These are phyloP conservation scores for Ustilago loliicola DNA, from an alignment of 1,284 basidiomycete species.

Conservation along the genomic window DNA sequence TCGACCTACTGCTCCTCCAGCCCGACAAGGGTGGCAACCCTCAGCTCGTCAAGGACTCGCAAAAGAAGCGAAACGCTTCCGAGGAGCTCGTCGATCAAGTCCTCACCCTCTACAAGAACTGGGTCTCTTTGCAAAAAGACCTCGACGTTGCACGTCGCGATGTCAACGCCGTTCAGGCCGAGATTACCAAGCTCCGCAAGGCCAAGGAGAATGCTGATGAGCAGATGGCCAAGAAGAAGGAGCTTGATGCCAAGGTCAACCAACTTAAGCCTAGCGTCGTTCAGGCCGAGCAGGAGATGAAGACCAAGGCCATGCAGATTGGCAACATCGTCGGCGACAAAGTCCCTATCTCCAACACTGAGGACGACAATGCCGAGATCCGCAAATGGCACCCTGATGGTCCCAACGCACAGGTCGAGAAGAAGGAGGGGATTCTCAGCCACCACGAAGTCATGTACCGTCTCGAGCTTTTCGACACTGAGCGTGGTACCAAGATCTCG, in stretches of 20 bases:
- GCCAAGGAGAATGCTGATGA: constrained; percentile 90
- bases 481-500: constrained; percentile 87
- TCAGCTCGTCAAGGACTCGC: constrained; percentile 90
- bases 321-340: constrained; percentile 93
- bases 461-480: constrained; percentile 94
- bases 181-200: constrained; percentile 94
- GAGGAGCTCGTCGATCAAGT: constrained; percentile 95
- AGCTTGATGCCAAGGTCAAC: constrained; percentile 83
- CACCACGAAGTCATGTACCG: constrained; percentile 96
- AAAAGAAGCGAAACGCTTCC: constrained; percentile 87
- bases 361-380: constrained; percentile 91
- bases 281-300: constrained; percentile 82
- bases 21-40: constrained; percentile 83
- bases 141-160: constrained; percentile 83
- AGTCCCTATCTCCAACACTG: constrained; percentile 87
- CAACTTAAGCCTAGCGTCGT: constrained; percentile 75
- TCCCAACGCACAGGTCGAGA: constrained; percentile 75
- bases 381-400: constrained; percentile 89
- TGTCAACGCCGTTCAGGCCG: constrained; percentile 90
- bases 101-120: constrained; percentile 89
- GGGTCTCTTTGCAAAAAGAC: constrained; percentile 90
- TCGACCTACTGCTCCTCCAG: constrained; percentile 61
- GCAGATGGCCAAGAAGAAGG: constrained; percentile 82
- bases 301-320: constrained; percentile 82
- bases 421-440: constrained; percentile 81